Evolutionary conservation across 345 rosid genomes (phyloP).

Genomic region (Lepidium sativum): DNA sequence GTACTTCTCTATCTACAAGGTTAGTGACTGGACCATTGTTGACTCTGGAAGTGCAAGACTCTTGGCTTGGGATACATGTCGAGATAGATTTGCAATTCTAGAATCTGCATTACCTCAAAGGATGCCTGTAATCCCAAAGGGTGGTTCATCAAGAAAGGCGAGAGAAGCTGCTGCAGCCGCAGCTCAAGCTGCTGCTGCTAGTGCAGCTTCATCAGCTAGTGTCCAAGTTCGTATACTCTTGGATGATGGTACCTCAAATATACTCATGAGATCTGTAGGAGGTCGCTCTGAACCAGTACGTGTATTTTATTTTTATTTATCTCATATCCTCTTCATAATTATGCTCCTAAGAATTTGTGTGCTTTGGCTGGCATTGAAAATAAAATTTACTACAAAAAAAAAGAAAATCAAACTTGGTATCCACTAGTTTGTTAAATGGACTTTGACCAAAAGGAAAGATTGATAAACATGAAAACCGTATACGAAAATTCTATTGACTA

Average conservation of each 20-base stretch:
- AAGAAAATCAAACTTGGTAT: background rate
- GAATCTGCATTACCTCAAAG: constrained; percentile 79
- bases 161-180: constrained; percentile 98
- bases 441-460: background rate
- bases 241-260: constrained; percentile 98
- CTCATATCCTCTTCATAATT: background rate
- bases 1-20: constrained; percentile 88
- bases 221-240: constrained; percentile 99
- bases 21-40: constrained; percentile 92
- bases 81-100: constrained; percentile 87
- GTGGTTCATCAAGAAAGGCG: constrained; percentile 84
- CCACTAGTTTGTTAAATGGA: constrained; percentile 1
- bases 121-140: constrained; percentile 80
- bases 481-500: background rate
- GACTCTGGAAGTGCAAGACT: constrained; percentile 97
- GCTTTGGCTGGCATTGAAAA: background rate
- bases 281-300: constrained; percentile 90
- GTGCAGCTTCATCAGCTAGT: constrained; percentile 82
- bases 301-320: constrained; percentile 3
- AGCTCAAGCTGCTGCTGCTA: constrained; percentile 96
- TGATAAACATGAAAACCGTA: constrained; percentile 6
- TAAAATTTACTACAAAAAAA: background rate
- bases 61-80: constrained; percentile 95
- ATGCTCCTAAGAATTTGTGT: constrained; percentile 5
- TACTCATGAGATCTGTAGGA: constrained; percentile 88